Base-by-base conservation (phyloP, 2,329 filamentous ascomycete genomes). In the Plectosphaerella plurivora region DNA sequence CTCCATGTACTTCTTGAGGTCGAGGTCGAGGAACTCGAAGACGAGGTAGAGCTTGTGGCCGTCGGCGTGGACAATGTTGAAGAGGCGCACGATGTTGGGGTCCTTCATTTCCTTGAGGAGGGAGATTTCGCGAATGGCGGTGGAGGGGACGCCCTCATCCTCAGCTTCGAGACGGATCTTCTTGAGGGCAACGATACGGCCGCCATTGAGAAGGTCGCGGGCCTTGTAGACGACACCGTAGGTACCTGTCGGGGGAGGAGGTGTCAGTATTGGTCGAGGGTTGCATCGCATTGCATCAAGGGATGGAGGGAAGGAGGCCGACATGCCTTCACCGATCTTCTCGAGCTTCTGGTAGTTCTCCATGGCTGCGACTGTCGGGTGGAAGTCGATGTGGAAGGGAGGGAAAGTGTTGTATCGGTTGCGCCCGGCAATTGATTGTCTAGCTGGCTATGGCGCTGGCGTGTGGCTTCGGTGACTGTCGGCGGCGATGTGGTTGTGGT, bases 221-320 rank as follows among this genome's bases (percentile, higher is more conserved):
- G 91, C 91, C 73, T 96, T 96, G 83, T 96, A 96, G 57, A 96
- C 91, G 57, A 96, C 91, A 70, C 91, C 91, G 68, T 96, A 96
- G 15, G 91, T 96, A 64, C 91, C 91, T 96, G 50, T 24, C 53
- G 49, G 41, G 47, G 44, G n/a, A 50, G 46, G 16, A 18, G 22
- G 42, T 15, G 49, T 41, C 24, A 51, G 50, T 47, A 42, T 22
- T 22, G 22, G 22, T 5, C 22, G 22, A 22, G n/a, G 35, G 28
- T 10, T 22, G 22, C 22, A 22, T 22, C 5, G 22, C 22, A 5
- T 41, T 28, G 25, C 25, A 20, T 45, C n/a, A 36, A 41, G 45
- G 24, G 33, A 33, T 20, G 18, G 36, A 28, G 35, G 45, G 24
- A 11, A 37, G 45, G 25, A 25, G 22, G 37, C 16, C 8, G 24